Evolutionary conservation across 805 yeast species (phyloP).

Genomic region (Pichia paraexigua): DNA sequence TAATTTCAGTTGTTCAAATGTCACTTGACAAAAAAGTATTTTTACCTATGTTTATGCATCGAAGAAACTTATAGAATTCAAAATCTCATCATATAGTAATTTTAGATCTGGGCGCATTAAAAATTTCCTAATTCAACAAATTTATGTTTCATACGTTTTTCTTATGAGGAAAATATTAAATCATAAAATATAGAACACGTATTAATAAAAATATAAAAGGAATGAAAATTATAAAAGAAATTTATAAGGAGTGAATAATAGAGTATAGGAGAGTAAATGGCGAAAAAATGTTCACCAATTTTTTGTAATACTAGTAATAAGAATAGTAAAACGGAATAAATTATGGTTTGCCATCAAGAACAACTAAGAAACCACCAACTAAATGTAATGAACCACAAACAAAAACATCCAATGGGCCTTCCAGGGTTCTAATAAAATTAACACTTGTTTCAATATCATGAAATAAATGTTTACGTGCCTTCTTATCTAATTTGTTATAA

Average conservation of each 20-base stretch:
- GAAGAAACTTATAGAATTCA: not conserved
- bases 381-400: slow-evolving; percentile 92
- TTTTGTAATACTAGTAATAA: not conserved
- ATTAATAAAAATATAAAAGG: not conserved
- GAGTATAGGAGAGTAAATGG: not conserved
- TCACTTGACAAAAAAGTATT: too few relatives aligned
- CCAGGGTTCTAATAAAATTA: slow-evolving; percentile 41
- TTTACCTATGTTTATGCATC: not conserved
- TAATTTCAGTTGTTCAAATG: not conserved
- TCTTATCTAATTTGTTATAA: slow-evolving; percentile 53
- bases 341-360: slow-evolving; percentile 44
- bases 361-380: slow-evolving; percentile 90
- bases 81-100: not conserved
- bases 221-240: not conserved
- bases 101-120: not conserved
- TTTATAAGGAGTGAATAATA: slow-evolving; percentile 1
- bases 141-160: not conserved
- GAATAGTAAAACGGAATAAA: not conserved
- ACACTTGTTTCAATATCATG: slow-evolving; percentile 72
- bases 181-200: too few relatives aligned
- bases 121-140: not conserved
- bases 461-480: slow-evolving; percentile 40
- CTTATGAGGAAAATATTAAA: too few relatives aligned
- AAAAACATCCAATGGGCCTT: slow-evolving; percentile 58
- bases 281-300: not conserved